Evolutionary conservation across 176 grass and related monocot species (phyloP).

Genomic region (Typha latifolia): DNA sequence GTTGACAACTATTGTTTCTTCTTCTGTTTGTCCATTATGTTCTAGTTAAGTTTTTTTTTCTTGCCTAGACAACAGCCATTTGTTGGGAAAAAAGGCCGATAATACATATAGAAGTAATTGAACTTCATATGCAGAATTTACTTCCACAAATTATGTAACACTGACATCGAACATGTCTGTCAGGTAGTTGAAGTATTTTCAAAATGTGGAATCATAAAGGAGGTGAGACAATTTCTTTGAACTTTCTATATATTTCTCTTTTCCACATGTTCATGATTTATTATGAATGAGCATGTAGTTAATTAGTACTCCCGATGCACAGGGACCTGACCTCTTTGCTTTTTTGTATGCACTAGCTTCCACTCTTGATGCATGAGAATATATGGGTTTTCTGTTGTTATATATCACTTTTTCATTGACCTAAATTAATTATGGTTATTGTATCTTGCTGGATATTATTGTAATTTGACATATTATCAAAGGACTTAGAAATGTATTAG

Average conservation of each 20-base stretch:
- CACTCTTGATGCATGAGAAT: too few relatives aligned
- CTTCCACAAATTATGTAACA: neutral
- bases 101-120: neutral
- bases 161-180: constrained; percentile 29
- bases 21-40: neutral
- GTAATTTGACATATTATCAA: too few relatives aligned
- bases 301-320: too few relatives aligned
- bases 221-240: constrained; percentile 40
- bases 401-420: too few relatives aligned
- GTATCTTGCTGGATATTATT: too few relatives aligned
- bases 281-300: neutral
- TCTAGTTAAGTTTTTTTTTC: neutral
- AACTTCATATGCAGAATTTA: neutral
- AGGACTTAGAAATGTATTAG: too few relatives aligned
- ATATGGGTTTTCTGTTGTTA: too few relatives aligned
- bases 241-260: neutral
- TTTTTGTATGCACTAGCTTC: too few relatives aligned
- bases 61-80: neutral
- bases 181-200: constrained; percentile 95
- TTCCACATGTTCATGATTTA: neutral
- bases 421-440: too few relatives aligned
- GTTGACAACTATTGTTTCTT: neutral
- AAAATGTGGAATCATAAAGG: constrained; percentile 96
- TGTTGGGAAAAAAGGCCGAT: too few relatives aligned
- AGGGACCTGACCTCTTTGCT: too few relatives aligned